A percentile compares a stretch with the other conserved stretches of the same genome.
Conservation (phyloP, 2,329 filamentous ascomycete genomes). For the Pestalotiopsis sp. region DNA sequence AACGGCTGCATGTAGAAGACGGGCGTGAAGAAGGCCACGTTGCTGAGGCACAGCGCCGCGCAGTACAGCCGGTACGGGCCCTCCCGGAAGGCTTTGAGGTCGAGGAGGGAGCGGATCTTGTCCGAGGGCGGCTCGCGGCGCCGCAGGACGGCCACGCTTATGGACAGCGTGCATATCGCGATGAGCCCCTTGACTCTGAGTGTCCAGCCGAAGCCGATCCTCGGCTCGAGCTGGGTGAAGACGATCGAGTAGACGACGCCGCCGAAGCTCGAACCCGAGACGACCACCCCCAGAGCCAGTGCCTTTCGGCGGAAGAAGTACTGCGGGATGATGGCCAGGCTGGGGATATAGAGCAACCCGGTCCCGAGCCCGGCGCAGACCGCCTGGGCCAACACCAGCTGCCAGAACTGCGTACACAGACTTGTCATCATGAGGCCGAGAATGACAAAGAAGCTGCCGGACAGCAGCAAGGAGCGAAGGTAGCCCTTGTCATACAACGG, state of each 20-base stretch:
- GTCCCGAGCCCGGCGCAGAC: conserved; percentile 44
- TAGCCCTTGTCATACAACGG: conserved; percentile 31
- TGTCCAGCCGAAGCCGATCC: conserved; percentile 38
- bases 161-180: conserved; percentile 31
- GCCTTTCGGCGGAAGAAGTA: conserved; percentile 42
- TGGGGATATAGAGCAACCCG: conserved; percentile 40
- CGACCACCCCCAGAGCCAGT: conserved; percentile 44
- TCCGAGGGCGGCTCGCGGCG: conserved; percentile 13
- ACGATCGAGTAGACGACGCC: conserved; percentile 39
- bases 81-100: conserved; percentile 31
- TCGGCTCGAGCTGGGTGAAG: conserved; percentile 31
- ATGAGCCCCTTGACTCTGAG: conserved; percentile 38
- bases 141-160: conserved; percentile 18
- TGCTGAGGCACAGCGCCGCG: conserved; percentile 29
- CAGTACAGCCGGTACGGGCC: conserved; percentile 28
- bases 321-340: conserved; percentile 39
- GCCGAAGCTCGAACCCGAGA: conserved; percentile 37
- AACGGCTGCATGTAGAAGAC: conserved; percentile 50
- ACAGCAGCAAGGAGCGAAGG: conserved; percentile 21
- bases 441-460: conserved; percentile 27
- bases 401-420: conserved; percentile 33
- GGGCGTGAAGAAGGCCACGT: conserved; percentile 39
- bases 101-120: conserved; percentile 26
- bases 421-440: conserved; percentile 32
- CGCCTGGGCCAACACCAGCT: conserved; percentile 40